Evolutionary conservation across 495 filamentous ascomycete genomes (phyloP), one percentile per base, ranked within the genome.

Genomic region (Recurvomyces mirabilis): DNA sequence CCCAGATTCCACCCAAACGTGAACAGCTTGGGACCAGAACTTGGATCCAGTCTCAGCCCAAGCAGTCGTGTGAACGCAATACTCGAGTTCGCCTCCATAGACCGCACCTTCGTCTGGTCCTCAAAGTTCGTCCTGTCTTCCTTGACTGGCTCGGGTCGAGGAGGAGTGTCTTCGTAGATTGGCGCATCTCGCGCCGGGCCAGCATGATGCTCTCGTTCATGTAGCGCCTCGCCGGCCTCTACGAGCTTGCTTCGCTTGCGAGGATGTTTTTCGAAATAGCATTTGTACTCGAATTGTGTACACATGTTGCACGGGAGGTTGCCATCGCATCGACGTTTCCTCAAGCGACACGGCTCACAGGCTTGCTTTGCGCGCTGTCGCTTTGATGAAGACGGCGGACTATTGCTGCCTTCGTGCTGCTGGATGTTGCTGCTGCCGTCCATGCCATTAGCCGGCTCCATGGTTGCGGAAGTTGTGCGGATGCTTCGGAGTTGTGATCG

Each of bases 301-400:
- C 71, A 74, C 21, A 67, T 70, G 5, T 46, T 44, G 48, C 71
- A 74, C 0, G 70, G 70, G 0, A 58, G 43, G 13, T 41, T 32
- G 2, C 65, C 65, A 48, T 71, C 57, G 53, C 71, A 74, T 51
- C 70, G 70, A 5, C 70, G 49, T 43, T 74, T 74, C 4, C 70
- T 62, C 21, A 65, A 54, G 0, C 68, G 61, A 38, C 71, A 74
- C 18, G 71, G 68, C 2, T 62, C 51, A 44, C 71, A 74, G 10
- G 70, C 71, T 13, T 64, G 41, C 14, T 62, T 57, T 1, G 60
- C 50, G 19, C 60, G 53, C 38, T 58, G 49, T 0, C 60, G 49
- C 31, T 36, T 36, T 7, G 26, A 9, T 19, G 21, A 18, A 14
- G 31, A 3, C 23, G 47, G 47, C 5, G 43, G 43, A 23, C 25